Evolutionary conservation across 768 basidiomycete genomes (phyloP).

Genomic region (Hemileccinum impolitum): DNA sequence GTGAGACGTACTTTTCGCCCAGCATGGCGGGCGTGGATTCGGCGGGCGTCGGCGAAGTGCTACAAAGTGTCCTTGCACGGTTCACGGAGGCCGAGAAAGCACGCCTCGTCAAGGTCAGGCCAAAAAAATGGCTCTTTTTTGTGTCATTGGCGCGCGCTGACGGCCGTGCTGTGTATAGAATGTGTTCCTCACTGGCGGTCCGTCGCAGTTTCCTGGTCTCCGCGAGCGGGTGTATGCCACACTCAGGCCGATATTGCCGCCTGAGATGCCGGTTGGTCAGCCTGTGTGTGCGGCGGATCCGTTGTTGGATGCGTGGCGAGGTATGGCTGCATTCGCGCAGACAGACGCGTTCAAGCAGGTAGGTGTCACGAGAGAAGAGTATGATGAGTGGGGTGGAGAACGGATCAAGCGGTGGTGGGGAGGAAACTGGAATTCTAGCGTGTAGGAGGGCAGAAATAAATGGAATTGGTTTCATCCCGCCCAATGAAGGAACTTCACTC

Average conservation of each 20-base stretch:
- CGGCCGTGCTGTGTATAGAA: constrained; percentile 48
- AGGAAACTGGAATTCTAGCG: constrained; percentile 71
- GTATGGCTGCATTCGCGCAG: constrained; percentile 77
- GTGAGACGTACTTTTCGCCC: constrained; percentile 91
- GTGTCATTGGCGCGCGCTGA: neutral
- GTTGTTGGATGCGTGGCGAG: constrained; percentile 79
- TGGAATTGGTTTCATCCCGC: no score
- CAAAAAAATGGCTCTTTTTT: no score
- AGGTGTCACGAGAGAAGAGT: constrained; percentile 73
- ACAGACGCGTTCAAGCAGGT: constrained; percentile 52
- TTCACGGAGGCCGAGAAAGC: constrained; percentile 67
- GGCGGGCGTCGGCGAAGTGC: constrained; percentile 90
- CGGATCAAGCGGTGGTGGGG: constrained; percentile 89
- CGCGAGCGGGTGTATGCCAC: constrained; percentile 61
- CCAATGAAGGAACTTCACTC: no score
- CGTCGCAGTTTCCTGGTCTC: constrained; percentile 72
- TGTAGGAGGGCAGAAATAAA: constrained; percentile 2
- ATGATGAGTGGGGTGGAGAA: constrained; percentile 88
- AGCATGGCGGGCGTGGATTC: constrained; percentile 93
- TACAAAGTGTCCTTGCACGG: constrained; percentile 75
- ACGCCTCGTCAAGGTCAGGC: constrained; percentile 69
- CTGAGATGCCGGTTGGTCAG: constrained; percentile 63
- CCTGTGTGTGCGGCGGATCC: constrained; percentile 66
- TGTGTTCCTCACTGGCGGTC: constrained; percentile 84
- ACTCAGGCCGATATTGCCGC: constrained; percentile 82